These are phyloP conservation scores for Claviceps maximensis DNA, from an alignment of 2,329 filamentous ascomycete species.

Conservation along the genomic window DNA sequence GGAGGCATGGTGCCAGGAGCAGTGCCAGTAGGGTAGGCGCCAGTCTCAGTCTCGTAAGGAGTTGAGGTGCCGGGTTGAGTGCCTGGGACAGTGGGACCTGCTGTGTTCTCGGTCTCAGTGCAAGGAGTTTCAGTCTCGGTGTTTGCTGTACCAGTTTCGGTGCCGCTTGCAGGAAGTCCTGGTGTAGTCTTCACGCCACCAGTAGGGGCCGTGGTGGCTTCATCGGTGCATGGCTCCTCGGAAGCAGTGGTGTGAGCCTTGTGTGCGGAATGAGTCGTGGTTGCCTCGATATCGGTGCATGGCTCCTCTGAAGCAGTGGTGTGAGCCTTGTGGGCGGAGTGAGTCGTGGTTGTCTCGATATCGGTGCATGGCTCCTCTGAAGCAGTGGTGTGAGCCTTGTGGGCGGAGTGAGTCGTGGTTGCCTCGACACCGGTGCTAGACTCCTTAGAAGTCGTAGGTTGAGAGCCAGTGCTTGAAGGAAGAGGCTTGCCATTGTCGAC, in stretches of 20 bases:
- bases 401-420: not conserved
- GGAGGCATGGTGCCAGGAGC: not conserved
- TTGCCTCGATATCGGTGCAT: not conserved
- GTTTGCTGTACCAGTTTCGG: not conserved
- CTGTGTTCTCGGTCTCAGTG: not conserved
- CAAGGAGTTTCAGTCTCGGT: not conserved
- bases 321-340: too few species aligned
- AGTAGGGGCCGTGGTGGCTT: not conserved
- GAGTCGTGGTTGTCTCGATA: not conserved
- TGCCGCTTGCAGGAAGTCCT: not conserved
- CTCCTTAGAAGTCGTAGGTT: not conserved
- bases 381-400: too few species aligned
- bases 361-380: not conserved
- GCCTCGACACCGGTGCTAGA: not conserved
- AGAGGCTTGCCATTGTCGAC: not conserved
- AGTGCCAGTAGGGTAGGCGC: not conserved
- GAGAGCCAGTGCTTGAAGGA: not conserved
- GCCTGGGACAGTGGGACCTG: not conserved
- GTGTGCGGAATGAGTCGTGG: not conserved
- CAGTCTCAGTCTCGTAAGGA: not conserved
- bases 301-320: not conserved
- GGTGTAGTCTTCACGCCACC: not conserved
- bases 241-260: too few species aligned
- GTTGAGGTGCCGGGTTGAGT: not conserved
- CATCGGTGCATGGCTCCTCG: not conserved